Evolutionary conservation across 106 monocot genomes (phyloP).

Genomic region (Phalaenopsis equestris): DNA sequence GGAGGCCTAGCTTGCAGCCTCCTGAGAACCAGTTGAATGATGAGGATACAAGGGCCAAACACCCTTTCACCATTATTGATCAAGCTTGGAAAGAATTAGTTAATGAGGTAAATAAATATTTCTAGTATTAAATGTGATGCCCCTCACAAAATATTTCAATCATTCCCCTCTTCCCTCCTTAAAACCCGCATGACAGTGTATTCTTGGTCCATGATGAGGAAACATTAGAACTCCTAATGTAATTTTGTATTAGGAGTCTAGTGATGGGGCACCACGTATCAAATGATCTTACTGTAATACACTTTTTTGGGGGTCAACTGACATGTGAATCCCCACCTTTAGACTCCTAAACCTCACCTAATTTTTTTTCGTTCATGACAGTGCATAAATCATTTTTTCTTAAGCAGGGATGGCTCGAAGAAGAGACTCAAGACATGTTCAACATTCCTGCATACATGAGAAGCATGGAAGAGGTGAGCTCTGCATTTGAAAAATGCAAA

Average conservation of each 20-base stretch:
- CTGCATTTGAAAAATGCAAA: slow-evolving; percentile 28
- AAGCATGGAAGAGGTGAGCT: slow-evolving; percentile 37
- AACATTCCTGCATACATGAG: slow-evolving; percentile 64
- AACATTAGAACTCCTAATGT: too few relatives aligned
- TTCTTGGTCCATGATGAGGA: slow-evolving; percentile 1
- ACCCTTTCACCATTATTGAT: slow-evolving; percentile 57
- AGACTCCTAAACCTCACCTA: too few relatives aligned
- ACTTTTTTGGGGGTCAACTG: too few relatives aligned
- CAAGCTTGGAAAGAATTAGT: slow-evolving; percentile 49
- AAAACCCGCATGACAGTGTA: slow-evolving; percentile 15
- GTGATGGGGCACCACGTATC: too few relatives aligned
- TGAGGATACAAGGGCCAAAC: slow-evolving; percentile 51
- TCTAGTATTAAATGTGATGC: neutral
- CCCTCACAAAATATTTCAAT: neutral
- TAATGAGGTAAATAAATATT: slow-evolving; percentile 25
- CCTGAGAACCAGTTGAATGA: slow-evolving; percentile 59
- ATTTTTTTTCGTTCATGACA: too few relatives aligned
- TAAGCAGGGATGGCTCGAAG: slow-evolving; percentile 36
- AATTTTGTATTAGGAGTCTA: too few relatives aligned
- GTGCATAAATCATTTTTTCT: neutral
- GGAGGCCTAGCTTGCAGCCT: slow-evolving; percentile 24
- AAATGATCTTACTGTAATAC: too few relatives aligned
- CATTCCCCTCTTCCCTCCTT: slow-evolving; percentile 7
- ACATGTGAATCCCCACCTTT: too few relatives aligned
- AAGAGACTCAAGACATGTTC: slow-evolving; percentile 38